Conservation (phyloP, 2,329 filamentous ascomycete genomes). For the Cladosporium sp. region DNA sequence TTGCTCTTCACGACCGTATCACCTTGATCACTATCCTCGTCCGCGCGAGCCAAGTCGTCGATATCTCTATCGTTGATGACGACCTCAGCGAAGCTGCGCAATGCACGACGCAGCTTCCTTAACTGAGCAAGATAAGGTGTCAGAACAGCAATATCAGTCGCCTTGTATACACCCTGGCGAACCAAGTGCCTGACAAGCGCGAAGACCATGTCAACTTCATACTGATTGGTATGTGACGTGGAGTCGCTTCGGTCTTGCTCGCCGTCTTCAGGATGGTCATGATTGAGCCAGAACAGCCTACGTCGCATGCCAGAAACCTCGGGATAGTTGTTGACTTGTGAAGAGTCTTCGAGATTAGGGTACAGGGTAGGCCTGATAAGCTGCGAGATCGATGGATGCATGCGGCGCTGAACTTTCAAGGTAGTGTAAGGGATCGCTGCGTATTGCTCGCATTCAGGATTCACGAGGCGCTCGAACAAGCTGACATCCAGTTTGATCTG, state of each 20-base stretch:
- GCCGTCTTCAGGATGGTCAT: constrained; percentile 45
- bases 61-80: constrained; percentile 60
- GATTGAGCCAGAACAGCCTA: constrained; percentile 61
- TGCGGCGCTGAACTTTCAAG: constrained; percentile 59
- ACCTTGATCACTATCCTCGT: constrained; percentile 17
- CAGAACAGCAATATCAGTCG: constrained; percentile 63
- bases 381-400: constrained; percentile 59
- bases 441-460: constrained; percentile 12
- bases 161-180: constrained; percentile 58
- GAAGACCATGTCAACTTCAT: constrained; percentile 60
- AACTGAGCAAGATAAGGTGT: constrained; percentile 62
- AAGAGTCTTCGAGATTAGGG: constrained; percentile 50
- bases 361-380: constrained; percentile 59
- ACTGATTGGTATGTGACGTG: constrained; percentile 51
- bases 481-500: constrained; percentile 56
- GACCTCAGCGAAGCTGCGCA: constrained; percentile 55
- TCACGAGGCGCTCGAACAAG: constrained; percentile 57
- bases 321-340: constrained; percentile 36
- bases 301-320: constrained; percentile 51
- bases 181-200: constrained; percentile 63
- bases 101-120: constrained; percentile 44
- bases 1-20: not conserved
- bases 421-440: constrained; percentile 34
- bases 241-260: constrained; percentile 24
- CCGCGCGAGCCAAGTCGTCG: constrained; percentile 43